These are phyloP conservation scores for Eutypa lata DNA, from an alignment of 2,329 filamentous ascomycete species.

Conservation along the genomic window DNA sequence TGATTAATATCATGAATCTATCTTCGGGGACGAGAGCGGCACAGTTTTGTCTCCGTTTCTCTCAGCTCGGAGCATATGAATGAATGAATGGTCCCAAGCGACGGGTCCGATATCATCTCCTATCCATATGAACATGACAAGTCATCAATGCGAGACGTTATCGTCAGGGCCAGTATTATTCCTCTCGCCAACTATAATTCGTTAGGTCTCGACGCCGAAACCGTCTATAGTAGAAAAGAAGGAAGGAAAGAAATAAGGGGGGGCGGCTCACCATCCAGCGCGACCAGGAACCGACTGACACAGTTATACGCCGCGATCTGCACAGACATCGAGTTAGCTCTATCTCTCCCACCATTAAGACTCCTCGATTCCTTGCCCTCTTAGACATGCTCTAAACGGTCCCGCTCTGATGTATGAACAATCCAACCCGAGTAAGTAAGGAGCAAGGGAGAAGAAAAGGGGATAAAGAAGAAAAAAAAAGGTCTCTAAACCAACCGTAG, in stretches of 20 bases:
- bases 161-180: conserved; percentile 50
- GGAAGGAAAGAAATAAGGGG: background rate
- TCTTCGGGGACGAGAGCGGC: background rate
- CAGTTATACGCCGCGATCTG: conserved; percentile 75
- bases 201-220: conserved; percentile 20
- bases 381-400: too few relatives aligned
- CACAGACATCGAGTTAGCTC: conserved; percentile 4
- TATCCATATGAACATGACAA: too few relatives aligned
- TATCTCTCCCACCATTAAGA: too few relatives aligned
- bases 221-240: background rate
- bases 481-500: too few relatives aligned
- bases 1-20: background rate
- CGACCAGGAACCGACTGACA: conserved; percentile 79
- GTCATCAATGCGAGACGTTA: conserved; percentile 32
- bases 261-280: conserved; percentile 63
- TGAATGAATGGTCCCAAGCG: too few relatives aligned
- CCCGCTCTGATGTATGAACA: too few relatives aligned
- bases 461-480: too few relatives aligned
- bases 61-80: too few relatives aligned
- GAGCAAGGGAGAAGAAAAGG: too few relatives aligned
- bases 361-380: too few relatives aligned
- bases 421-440: too few relatives aligned
- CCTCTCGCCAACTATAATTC: conserved; percentile 50
- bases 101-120: too few relatives aligned
- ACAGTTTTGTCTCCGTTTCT: background rate